Percentiles rank a stretch among this genome's conserved stretches.
Conservation (phyloP, 495 filamentous ascomycete genomes). For the Penicillium daleae region DNA sequence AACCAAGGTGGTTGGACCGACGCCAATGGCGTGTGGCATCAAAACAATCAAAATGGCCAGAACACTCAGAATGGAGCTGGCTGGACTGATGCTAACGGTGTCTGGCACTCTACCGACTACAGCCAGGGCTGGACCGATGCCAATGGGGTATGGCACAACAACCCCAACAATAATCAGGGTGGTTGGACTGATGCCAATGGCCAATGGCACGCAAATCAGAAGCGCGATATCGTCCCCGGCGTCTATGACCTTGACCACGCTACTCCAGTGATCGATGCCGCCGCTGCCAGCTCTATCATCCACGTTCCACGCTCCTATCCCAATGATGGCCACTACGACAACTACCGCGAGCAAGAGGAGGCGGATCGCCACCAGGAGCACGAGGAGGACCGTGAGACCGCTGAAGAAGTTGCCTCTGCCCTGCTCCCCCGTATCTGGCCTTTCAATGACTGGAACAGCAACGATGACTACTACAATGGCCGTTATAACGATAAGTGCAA, state of each 20-base stretch:
- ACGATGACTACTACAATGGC: slow-evolving; percentile 14
- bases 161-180: slow-evolving; percentile 16
- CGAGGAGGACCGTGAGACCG: not conserved
- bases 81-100: slow-evolving; percentile 26
- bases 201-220: slow-evolving; percentile 27
- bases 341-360: slow-evolving; percentile 5
- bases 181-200: slow-evolving; percentile 29
- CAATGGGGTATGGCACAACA: slow-evolving; percentile 20
- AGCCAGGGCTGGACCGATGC: slow-evolving; percentile 23
- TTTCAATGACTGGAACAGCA: slow-evolving; percentile 9
- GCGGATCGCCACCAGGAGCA: not conserved
- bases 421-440: not conserved
- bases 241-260: not conserved
- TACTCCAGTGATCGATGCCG: not conserved
- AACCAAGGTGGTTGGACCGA: slow-evolving; percentile 24
- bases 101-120: slow-evolving; percentile 26
- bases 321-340: not conserved
- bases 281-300: slow-evolving; percentile 1
- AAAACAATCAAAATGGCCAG: slow-evolving; percentile 8
- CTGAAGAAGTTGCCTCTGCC: slow-evolving; percentile 5
- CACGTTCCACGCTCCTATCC: slow-evolving; percentile 4
- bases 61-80: slow-evolving; percentile 17
- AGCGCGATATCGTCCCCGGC: slow-evolving; percentile 15
- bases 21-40: slow-evolving; percentile 15
- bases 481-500: slow-evolving; percentile 6